phyloP scores from a whole-genome alignment of 2,329 filamentous ascomycete species.

The Stachybotrys chartarum region DNA sequence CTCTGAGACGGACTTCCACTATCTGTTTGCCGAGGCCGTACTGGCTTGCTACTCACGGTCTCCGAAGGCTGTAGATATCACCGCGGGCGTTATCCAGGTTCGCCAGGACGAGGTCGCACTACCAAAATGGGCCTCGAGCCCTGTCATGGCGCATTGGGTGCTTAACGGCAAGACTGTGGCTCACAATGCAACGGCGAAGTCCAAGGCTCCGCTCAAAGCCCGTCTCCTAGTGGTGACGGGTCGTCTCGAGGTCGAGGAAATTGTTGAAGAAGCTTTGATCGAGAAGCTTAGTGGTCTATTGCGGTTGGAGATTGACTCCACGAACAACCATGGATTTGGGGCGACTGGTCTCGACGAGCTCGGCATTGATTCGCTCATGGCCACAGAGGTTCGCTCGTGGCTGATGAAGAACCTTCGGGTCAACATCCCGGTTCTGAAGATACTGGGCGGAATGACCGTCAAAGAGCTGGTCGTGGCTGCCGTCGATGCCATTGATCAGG shows the following conservation, averaged over 20 bases:
- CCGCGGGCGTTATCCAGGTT: neutral
- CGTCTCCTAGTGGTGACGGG: neutral
- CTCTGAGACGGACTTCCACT: constrained; percentile 21
- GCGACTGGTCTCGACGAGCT: neutral
- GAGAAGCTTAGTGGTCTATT: neutral
- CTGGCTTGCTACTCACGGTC: constrained; percentile 5
- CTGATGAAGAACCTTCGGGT: neutral
- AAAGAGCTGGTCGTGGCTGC: neutral
- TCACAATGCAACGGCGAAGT: neutral
- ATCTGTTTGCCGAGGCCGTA: constrained; percentile 22
- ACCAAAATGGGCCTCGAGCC: neutral
- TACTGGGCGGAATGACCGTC: neutral
- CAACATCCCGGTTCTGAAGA: neutral
- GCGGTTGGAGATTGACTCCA: neutral
- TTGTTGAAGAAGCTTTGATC: neutral
- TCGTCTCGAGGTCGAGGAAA: neutral
- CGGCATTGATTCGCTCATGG: neutral
- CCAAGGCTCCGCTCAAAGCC: neutral
- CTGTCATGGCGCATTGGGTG: neutral
- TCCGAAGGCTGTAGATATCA: neutral
- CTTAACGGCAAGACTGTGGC: neutral
- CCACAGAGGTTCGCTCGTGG: neutral
- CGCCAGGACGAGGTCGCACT: neutral
- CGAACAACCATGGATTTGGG: neutral
- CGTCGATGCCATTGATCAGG: neutral